A percentile compares a stretch with the other conserved stretches of the same genome.
These are phyloP conservation scores for Corniculantispora saksenae DNA, from an alignment of 2,329 filamentous ascomycete species.

Conservation along the genomic window DNA sequence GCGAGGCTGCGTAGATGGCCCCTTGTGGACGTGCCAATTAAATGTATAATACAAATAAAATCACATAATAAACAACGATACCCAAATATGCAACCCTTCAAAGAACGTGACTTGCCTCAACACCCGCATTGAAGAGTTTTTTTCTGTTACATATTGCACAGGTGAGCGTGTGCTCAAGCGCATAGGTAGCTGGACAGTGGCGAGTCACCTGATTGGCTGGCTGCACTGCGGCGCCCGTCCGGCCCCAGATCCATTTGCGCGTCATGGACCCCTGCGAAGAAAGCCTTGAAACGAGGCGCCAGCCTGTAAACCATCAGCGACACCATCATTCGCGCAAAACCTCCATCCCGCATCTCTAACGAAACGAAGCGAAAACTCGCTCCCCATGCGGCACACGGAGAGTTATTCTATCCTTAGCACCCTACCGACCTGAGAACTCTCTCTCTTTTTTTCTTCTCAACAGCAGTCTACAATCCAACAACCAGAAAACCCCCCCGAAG, in stretches of 20 bases:
- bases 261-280: slow-evolving; percentile 5
- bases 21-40: background rate
- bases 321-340: background rate
- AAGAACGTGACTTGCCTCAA: background rate
- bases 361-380: background rate
- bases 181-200: background rate
- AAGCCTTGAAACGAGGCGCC: slow-evolving; percentile 14
- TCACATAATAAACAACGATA: background rate
- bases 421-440: background rate
- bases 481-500: background rate
- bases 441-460: no score
- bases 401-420: background rate
- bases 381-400: slow-evolving; percentile 8
- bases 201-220: slow-evolving; percentile 20
- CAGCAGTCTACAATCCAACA: no score
- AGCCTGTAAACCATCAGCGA: background rate
- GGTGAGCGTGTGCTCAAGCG: background rate
- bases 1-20: slow-evolving; percentile 48
- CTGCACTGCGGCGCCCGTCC: background rate
- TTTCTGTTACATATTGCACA: background rate
- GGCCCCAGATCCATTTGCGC: no score
- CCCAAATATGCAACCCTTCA: background rate
- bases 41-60: background rate
- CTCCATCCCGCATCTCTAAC: background rate
- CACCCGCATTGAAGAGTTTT: background rate